A percentile compares a stretch with the other conserved stretches of the same genome.
Conservation (phyloP, 305 asterid species). For the Galium porrigens region DNA sequence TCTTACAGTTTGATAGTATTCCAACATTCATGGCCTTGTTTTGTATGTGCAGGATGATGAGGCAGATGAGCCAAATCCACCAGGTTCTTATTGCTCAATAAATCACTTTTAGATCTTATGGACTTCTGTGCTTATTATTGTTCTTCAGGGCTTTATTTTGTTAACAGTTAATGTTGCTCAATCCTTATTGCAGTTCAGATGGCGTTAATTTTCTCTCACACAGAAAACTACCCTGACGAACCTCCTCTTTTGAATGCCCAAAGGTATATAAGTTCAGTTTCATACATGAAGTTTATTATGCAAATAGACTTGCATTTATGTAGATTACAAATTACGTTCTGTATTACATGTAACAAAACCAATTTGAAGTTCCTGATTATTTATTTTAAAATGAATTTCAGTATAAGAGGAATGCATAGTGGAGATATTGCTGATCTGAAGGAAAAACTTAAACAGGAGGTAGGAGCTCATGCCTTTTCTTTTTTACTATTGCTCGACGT, state of each 20-base stretch:
- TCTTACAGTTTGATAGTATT: neutral
- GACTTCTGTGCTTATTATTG: constrained; percentile 18
- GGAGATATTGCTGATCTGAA: constrained; percentile 60
- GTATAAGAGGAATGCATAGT: constrained; percentile 59
- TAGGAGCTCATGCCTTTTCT: constrained; percentile 20
- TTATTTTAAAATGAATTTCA: constrained; percentile 22
- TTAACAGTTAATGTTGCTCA: constrained; percentile 18
- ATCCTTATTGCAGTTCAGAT: constrained; percentile 42
- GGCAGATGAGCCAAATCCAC: constrained; percentile 36
- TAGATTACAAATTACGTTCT: no score
- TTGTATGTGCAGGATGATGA: constrained; percentile 53
- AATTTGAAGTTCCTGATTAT: neutral
- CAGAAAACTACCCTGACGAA: constrained; percentile 84
- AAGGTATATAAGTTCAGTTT: constrained; percentile 27
- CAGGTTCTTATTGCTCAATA: constrained; percentile 35
- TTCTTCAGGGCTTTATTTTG: constrained; percentile 11
- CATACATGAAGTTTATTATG: neutral
- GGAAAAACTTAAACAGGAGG: constrained; percentile 82
- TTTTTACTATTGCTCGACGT: neutral
- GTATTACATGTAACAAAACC: neutral
- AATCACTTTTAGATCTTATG: constrained; percentile 9
- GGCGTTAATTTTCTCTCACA: constrained; percentile 76
- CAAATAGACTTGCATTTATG: neutral
- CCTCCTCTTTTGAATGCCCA: constrained; percentile 63
- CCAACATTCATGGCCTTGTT: constrained; percentile 10